Evolutionary conservation across 306 rosid genomes (phyloP).

Genomic region (Acacia confusa): DNA sequence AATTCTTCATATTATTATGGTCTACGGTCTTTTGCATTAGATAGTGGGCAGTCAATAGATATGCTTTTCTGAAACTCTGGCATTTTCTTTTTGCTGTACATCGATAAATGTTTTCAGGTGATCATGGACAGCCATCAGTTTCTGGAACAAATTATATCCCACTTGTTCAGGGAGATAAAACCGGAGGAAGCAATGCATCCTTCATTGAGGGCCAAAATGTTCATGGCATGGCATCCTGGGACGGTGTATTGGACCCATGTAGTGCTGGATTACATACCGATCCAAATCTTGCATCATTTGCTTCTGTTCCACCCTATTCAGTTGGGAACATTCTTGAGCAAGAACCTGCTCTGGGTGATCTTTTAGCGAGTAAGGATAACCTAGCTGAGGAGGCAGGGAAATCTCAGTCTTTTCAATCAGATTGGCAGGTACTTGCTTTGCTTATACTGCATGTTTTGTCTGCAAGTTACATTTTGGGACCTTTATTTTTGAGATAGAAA

Average conservation of each 20-base stretch:
- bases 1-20: slow-evolving; percentile 34
- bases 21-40: slow-evolving; percentile 9
- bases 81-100: slow-evolving; percentile 1
- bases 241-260: slow-evolving; percentile 51
- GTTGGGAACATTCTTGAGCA: slow-evolving; percentile 47
- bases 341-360: slow-evolving; percentile 36
- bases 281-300: slow-evolving; percentile 54
- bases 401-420: slow-evolving; percentile 50
- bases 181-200: slow-evolving; percentile 38
- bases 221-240: slow-evolving; percentile 66
- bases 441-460: slow-evolving; percentile 20
- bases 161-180: slow-evolving; percentile 45
- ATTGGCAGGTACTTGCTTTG: slow-evolving; percentile 68
- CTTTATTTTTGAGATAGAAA: slow-evolving; percentile 1
- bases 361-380: slow-evolving; percentile 37
- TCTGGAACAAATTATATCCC: slow-evolving; percentile 53
- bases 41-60: slow-evolving; percentile 5
- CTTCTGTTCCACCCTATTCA: slow-evolving; percentile 47
- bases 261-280: slow-evolving; percentile 39
- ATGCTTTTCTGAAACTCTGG: slow-evolving; percentile 19
- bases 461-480: slow-evolving; percentile 14
- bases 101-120: slow-evolving; percentile 40
- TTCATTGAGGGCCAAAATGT: slow-evolving; percentile 45
- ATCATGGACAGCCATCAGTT: slow-evolving; percentile 51
- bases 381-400: slow-evolving; percentile 43